These are phyloP conservation scores for Kodamaea sp. DNA, from an alignment of 1,139 yeast genomes.

Conservation along the genomic window DNA sequence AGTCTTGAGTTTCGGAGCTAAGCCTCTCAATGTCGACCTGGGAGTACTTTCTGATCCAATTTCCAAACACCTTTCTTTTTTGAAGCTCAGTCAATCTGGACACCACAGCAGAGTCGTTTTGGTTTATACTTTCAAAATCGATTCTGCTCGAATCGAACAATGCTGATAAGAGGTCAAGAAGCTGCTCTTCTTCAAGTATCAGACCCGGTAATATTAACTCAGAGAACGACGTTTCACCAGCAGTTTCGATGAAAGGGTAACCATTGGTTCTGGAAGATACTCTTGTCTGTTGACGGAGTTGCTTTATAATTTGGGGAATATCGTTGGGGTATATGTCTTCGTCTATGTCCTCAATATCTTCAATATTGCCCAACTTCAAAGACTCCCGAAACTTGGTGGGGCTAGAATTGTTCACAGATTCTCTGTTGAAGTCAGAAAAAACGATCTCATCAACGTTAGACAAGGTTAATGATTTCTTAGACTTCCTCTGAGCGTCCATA, in stretches of 20 bases:
- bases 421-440: conserved; percentile 51
- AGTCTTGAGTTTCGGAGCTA: conserved; percentile 17
- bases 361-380: conserved; percentile 11
- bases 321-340: conserved; percentile 21
- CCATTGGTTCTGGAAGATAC: conserved; percentile 18
- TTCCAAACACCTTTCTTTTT: conserved; percentile 47
- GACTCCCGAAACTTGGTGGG: background rate
- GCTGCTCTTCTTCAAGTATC: conserved; percentile 12
- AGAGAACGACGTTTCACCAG: conserved; percentile 25
- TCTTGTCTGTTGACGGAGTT: conserved; percentile 22
- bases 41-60: conserved; percentile 36
- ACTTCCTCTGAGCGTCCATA: conserved; percentile 18
- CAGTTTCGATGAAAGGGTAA: conserved; percentile 26
- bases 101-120: conserved; percentile 24
- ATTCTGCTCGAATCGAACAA: conserved; percentile 49
- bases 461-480: conserved; percentile 23
- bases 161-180: conserved; percentile 54
- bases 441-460: conserved; percentile 50
- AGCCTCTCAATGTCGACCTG: conserved; percentile 17
- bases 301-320: conserved; percentile 21
- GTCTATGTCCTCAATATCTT: conserved; percentile 14
- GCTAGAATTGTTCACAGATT: conserved; percentile 13
- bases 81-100: conserved; percentile 22
- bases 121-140: conserved; percentile 14
- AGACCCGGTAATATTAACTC: conserved; percentile 20